phyloP scores from a whole-genome alignment of 139 green algal species.

The Coccomyxa sp. region DNA sequence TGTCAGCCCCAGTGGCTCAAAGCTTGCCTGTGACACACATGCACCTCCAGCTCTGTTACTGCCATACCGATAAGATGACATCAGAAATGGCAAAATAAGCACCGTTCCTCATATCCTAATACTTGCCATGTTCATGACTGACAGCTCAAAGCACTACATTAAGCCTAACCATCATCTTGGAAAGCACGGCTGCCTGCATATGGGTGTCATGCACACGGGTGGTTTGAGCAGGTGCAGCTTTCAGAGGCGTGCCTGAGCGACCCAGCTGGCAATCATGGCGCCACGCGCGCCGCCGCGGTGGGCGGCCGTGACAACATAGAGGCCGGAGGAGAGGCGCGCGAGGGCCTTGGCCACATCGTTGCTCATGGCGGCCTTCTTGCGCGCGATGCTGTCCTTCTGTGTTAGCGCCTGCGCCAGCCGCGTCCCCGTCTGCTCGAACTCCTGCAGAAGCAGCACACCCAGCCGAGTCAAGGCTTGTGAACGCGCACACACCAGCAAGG shows the following conservation, averaged over 20 bases:
- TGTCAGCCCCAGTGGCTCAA: slow-evolving; percentile 94
- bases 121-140: too few species aligned
- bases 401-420: slow-evolving; percentile 79
- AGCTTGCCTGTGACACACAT: slow-evolving; percentile 69
- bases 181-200: too few species aligned
- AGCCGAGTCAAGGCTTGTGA: not conserved
- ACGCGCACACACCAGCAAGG: not conserved
- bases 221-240: too few species aligned
- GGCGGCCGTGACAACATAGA: slow-evolving; percentile 92
- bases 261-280: slow-evolving; percentile 80
- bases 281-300: slow-evolving; percentile 49
- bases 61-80: too few species aligned
- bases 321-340: slow-evolving; percentile 72
- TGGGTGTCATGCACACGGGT: too few species aligned
- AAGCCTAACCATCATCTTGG: too few species aligned
- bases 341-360: slow-evolving; percentile 76
- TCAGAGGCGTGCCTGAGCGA: slow-evolving; percentile 79
- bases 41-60: slow-evolving; percentile 33
- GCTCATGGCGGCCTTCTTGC: slow-evolving; percentile 80
- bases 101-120: too few species aligned
- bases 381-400: slow-evolving; percentile 67
- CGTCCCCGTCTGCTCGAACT: slow-evolving; percentile 91
- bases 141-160: too few species aligned
- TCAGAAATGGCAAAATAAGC: too few species aligned
- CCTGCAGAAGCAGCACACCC: slow-evolving; percentile 50